Conservation (phyloP, 345 rosid species). For the thale cress (Arabidopsis thaliana) region TAIR10.1 NC_003076.8:16641501-16642000, state of each 20-base stretch:
- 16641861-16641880: too few relatives aligned
- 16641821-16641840: neutral
- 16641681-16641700: conserved; percentile 10
- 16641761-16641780: conserved; percentile 21
- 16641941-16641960: too few relatives aligned
- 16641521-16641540: conserved; percentile 10
- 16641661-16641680: conserved; percentile 4
- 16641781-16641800: conserved; percentile 19
- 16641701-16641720: conserved; percentile 17
- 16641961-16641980: too few relatives aligned
- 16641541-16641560: neutral
- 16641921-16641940: too few relatives aligned
- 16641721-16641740: neutral
- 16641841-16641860: neutral
- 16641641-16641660: conserved; percentile 9
- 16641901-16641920: too few relatives aligned
- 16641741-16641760: conserved; percentile 1
- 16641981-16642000: too few relatives aligned
- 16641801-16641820: conserved; percentile 1
- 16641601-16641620: neutral
- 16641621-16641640: neutral
- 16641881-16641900: too few relatives aligned
- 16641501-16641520: neutral
- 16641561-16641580: conserved; percentile 27
- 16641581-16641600: conserved; percentile 9